Conservation (phyloP, 257 asterid genomes). For the Solanum peruvianum region DNA sequence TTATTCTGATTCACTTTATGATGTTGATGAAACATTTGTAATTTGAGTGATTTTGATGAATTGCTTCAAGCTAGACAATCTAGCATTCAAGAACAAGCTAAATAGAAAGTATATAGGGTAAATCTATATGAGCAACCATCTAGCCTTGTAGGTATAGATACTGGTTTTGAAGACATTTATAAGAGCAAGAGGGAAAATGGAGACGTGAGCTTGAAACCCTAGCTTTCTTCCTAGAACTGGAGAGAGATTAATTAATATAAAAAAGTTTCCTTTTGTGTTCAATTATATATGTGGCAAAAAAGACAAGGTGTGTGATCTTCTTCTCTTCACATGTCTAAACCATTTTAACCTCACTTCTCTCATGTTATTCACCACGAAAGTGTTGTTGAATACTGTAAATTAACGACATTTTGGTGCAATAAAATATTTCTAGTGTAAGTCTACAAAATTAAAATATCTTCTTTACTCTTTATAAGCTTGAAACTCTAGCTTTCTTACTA, state of each 20-base stretch:
- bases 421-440: background rate
- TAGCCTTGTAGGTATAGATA: too few relatives aligned
- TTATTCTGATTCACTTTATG: background rate
- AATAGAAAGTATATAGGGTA: too few relatives aligned
- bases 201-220: background rate
- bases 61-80: background rate
- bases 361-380: background rate
- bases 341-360: background rate
- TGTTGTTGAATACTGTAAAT: background rate
- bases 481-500: too few relatives aligned
- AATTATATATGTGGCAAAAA: background rate
- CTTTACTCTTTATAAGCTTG: too few relatives aligned
- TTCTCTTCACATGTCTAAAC: background rate
- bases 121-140: too few relatives aligned
- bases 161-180: too few relatives aligned
- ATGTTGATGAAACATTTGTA: too few relatives aligned
- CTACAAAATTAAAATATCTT: too few relatives aligned
- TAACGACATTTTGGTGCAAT: background rate
- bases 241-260: too few relatives aligned
- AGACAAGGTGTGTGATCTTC: background rate
- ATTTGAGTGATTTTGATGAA: background rate
- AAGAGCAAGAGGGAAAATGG: too few relatives aligned
- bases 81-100: background rate
- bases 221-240: background rate
- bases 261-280: background rate